A percentile compares a stretch with the other conserved stretches of the same genome.
phyloP scores from a whole-genome alignment of 495 filamentous ascomycete genomes.

The Talaromyces liani region DNA sequence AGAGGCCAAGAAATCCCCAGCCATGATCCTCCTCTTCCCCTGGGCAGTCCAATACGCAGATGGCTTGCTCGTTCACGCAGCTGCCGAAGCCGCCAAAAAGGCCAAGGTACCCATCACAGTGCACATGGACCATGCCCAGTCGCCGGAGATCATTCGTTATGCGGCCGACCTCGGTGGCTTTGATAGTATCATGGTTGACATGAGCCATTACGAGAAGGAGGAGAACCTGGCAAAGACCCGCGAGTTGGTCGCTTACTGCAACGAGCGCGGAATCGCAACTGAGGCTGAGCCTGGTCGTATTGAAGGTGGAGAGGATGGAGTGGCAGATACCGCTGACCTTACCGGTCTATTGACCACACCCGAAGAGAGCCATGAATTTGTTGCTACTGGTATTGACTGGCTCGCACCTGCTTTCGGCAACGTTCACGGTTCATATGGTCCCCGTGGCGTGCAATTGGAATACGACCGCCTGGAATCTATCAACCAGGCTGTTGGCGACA shows the following conservation, averaged over 20 bases:
- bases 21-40: conserved; percentile 81
- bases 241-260: conserved; percentile 64
- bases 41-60: conserved; percentile 72
- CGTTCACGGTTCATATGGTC: conserved; percentile 77
- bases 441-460: conserved; percentile 63
- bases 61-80: conserved; percentile 55
- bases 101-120: conserved; percentile 66
- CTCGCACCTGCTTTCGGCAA: conserved; percentile 81
- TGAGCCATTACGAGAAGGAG: conserved; percentile 75
- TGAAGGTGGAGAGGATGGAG: conserved; percentile 78
- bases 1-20: conserved; percentile 62
- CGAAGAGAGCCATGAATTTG: conserved; percentile 70
- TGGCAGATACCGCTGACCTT: conserved; percentile 66
- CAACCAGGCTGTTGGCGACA: conserved; percentile 50
- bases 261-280: conserved; percentile 65
- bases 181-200: conserved; percentile 79
- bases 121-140: conserved; percentile 72
- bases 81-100: conserved; percentile 52
- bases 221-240: conserved; percentile 68
- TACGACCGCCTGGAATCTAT: conserved; percentile 62
- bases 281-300: conserved; percentile 80
- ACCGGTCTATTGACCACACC: conserved; percentile 71
- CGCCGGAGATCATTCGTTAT: conserved; percentile 58
- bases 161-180: conserved; percentile 62
- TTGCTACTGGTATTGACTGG: conserved; percentile 74